Percentiles rank a stretch among this genome's conserved stretches.
Conservation (phyloP, 805 yeast genomes). For the Ogataea haglerorum region DNA sequence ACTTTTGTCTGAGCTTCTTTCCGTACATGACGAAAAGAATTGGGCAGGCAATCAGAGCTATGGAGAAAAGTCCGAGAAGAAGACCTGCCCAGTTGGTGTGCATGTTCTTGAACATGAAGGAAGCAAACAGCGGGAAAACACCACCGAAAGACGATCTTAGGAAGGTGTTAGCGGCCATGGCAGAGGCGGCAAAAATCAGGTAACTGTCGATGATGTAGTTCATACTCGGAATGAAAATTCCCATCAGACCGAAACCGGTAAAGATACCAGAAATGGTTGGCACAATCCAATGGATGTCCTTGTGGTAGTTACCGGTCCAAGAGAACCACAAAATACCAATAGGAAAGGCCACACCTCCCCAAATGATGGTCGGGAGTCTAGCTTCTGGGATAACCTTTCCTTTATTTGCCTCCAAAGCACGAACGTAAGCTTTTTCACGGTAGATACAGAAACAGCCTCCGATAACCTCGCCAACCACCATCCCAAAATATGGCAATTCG, state of each 20-base stretch:
- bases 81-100: slow-evolving; percentile 80
- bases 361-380: slow-evolving; percentile 71
- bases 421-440: slow-evolving; percentile 52
- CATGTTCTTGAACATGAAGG: slow-evolving; percentile 64
- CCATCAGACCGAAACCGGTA: slow-evolving; percentile 64
- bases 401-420: slow-evolving; percentile 46
- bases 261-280: slow-evolving; percentile 65
- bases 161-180: slow-evolving; percentile 51
- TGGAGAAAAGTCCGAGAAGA: slow-evolving; percentile 59
- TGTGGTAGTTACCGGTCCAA: slow-evolving; percentile 79
- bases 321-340: slow-evolving; percentile 81
- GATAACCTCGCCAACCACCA: slow-evolving; percentile 63
- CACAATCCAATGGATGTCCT: slow-evolving; percentile 75
- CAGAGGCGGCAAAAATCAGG: slow-evolving; percentile 71
- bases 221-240: slow-evolving; percentile 65
- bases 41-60: slow-evolving; percentile 63
- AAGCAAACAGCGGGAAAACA: slow-evolving; percentile 68
- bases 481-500: slow-evolving; percentile 75
- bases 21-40: slow-evolving; percentile 61
- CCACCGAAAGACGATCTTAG: slow-evolving; percentile 67
- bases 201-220: slow-evolving; percentile 74
- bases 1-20: slow-evolving; percentile 47
- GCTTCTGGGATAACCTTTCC: slow-evolving; percentile 73
- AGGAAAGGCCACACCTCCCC: slow-evolving; percentile 69
- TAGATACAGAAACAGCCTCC: slow-evolving; percentile 54